These are phyloP conservation scores for Arxiozyma slooffiae DNA, from an alignment of 1,139 yeast genomes.

Conservation along the genomic window DNA sequence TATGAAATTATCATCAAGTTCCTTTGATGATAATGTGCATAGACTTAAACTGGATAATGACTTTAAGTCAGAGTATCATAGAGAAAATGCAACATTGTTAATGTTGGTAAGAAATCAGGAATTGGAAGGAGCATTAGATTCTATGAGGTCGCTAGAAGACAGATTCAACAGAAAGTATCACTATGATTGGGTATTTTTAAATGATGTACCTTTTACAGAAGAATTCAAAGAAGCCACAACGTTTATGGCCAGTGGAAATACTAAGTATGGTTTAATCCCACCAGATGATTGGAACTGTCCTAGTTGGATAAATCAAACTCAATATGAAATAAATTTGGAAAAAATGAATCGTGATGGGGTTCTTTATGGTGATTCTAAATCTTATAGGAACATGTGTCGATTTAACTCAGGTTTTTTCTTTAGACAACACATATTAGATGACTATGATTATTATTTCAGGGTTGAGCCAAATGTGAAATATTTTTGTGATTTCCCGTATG, in stretches of 20 bases:
- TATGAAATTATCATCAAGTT: slow-evolving; percentile 12
- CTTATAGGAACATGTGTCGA: slow-evolving; percentile 78
- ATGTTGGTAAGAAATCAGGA: slow-evolving; percentile 68
- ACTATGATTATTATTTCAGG: slow-evolving; percentile 82
- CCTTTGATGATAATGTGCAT: slow-evolving; percentile 29
- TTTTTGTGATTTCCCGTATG: slow-evolving; percentile 65
- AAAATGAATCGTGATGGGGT: slow-evolving; percentile 51
- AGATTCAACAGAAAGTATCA: slow-evolving; percentile 57
- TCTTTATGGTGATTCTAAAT: slow-evolving; percentile 64
- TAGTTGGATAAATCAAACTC: slow-evolving; percentile 33
- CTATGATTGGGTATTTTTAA: slow-evolving; percentile 83
- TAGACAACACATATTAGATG: slow-evolving; percentile 54
- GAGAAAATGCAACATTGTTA: slow-evolving; percentile 53
- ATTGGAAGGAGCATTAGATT: slow-evolving; percentile 48
- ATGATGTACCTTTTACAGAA: slow-evolving; percentile 67
- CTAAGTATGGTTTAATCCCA: slow-evolving; percentile 65
- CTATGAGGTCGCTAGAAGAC: slow-evolving; percentile 61
- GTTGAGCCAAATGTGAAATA: slow-evolving; percentile 88
- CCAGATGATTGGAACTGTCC: slow-evolving; percentile 65
- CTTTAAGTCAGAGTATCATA: slow-evolving; percentile 10
- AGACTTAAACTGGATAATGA: slow-evolving; percentile 16
- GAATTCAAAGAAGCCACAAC: slow-evolving; percentile 58
- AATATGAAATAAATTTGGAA: slow-evolving; percentile 41
- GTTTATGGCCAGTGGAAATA: slow-evolving; percentile 63
- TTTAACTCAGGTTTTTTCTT: slow-evolving; percentile 78